Base-by-base conservation (phyloP, 2,329 filamentous ascomycete genomes). In the Plenodomus biglobosus region DNA sequence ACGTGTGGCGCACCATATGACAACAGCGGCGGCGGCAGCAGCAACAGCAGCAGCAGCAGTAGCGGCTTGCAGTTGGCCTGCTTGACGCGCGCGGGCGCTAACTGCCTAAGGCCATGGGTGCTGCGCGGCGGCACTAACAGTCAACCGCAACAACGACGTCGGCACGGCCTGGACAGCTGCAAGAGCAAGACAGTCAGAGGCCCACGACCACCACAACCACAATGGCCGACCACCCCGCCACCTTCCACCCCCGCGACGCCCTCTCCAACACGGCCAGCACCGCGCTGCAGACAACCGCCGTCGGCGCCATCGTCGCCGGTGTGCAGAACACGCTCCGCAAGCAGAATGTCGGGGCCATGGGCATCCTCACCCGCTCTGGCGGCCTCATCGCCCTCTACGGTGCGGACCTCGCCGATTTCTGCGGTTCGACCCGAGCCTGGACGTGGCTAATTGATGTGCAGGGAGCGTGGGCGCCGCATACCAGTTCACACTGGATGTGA, bases 241-340 rank as follows among this genome's bases (percentile, higher is more conserved):
- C 69, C 54, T 95, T 87, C 74, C 83, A 88, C 57, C 84, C 87
- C 40, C 83, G 85, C 73, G 88, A 95, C 80, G 85, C 90, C 59
- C 74, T 95, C 62, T 80, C 81, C 58, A 79, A 81, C 55, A 81
- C 86, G 42, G 75, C 86, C 68, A 84, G 83, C 70, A 83, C 84
- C 53, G 82, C 81, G 35, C 65, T 85, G 56, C 74, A 90, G 62
- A 85, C 86, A 52, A 84, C 85, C 65, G 76, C 77, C 50, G 81
- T 82, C 51, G 91, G 91, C 63, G 76, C 88, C 68, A 80, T 90
- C 73, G 71, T 87, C 52, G 87, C 90, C 42, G 86, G 88, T 46
- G 80, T 95, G 58, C 88, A 92, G 78, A 97, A 95, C 78, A 90
- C 91, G 50, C 81, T 96, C 62, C 81, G 86, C 46, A 91, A 85